A percentile compares a stretch with the other conserved stretches of the same genome.
Evolutionary conservation across 441 rosid genomes (phyloP).

Genomic region (Dalechampia spathulata): DNA sequence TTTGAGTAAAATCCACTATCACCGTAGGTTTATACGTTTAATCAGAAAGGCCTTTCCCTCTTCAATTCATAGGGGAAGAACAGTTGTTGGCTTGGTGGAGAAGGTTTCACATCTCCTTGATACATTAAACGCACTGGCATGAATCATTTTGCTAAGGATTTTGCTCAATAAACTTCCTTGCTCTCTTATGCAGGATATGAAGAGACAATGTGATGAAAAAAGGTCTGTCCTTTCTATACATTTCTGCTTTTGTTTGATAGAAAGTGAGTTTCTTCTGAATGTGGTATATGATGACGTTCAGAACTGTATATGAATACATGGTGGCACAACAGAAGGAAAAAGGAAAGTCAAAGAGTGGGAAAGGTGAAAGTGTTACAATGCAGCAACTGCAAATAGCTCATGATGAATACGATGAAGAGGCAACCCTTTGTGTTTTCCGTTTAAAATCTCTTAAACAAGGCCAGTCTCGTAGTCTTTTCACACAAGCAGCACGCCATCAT

Average conservation of each 20-base stretch:
- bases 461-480: constrained; percentile 85
- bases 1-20: neutral
- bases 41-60: neutral
- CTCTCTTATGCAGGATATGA: constrained; percentile 79
- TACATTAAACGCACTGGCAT: neutral
- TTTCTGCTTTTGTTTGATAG: constrained; percentile 15
- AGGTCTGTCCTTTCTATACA: constrained; percentile 39
- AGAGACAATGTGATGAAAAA: constrained; percentile 94
- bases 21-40: neutral
- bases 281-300: constrained; percentile 35
- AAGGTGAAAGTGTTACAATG: constrained; percentile 48
- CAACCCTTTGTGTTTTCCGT: constrained; percentile 78
- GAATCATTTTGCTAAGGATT: constrained; percentile 6
- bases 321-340: constrained; percentile 72
- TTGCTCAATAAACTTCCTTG: constrained; percentile 16
- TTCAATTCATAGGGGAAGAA: neutral
- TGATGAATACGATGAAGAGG: constrained; percentile 74
- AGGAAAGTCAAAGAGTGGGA: constrained; percentile 69
- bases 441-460: constrained; percentile 92
- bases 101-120: neutral
- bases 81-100: neutral
- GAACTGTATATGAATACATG: constrained; percentile 74
- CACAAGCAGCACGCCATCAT: constrained; percentile 94
- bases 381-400: constrained; percentile 68
- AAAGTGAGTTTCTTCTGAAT: constrained; percentile 21